These are phyloP conservation scores for Eugenia klotzschiana DNA, from an alignment of 441 rosid genomes.

Conservation along the genomic window DNA sequence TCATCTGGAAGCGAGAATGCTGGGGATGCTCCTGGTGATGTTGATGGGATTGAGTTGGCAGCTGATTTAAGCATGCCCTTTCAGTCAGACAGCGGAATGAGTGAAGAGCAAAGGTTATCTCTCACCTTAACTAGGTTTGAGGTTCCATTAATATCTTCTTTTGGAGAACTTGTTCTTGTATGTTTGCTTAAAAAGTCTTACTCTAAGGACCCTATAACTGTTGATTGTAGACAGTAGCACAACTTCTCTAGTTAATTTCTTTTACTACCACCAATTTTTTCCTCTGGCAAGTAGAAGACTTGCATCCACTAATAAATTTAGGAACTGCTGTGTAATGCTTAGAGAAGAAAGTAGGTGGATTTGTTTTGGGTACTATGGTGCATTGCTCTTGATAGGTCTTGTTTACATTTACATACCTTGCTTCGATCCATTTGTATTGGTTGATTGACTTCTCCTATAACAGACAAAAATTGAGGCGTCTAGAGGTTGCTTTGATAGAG, in stretches of 20 bases:
- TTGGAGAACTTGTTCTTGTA: not conserved
- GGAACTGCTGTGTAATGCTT: not conserved
- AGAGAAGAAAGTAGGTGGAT: not conserved
- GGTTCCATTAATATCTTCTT: not conserved
- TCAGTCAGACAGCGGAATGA: conserved; percentile 54
- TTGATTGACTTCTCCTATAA: conserved; percentile 12
- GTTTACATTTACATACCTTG: not conserved
- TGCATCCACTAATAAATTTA: not conserved
- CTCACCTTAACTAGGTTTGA: not conserved
- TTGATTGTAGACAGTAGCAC: not conserved
- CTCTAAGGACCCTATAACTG: not conserved
- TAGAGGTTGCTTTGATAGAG: conserved; percentile 91
- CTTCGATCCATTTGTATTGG: not conserved
- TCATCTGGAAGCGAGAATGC: conserved; percentile 89
- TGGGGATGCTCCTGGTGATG: conserved; percentile 46
- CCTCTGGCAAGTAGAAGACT: not conserved
- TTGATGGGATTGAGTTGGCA: conserved; percentile 46
- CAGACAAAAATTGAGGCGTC: conserved; percentile 83
- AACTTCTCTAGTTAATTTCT: not conserved
- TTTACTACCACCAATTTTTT: not conserved
- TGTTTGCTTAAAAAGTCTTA: not conserved
- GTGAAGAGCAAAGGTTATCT: conserved; percentile 76
- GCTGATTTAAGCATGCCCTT: conserved; percentile 30
- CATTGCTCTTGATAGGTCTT: not conserved
- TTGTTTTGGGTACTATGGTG: not conserved